Conservation (phyloP, 805 yeast genomes). For the Teunomyces pallodes region DNA sequence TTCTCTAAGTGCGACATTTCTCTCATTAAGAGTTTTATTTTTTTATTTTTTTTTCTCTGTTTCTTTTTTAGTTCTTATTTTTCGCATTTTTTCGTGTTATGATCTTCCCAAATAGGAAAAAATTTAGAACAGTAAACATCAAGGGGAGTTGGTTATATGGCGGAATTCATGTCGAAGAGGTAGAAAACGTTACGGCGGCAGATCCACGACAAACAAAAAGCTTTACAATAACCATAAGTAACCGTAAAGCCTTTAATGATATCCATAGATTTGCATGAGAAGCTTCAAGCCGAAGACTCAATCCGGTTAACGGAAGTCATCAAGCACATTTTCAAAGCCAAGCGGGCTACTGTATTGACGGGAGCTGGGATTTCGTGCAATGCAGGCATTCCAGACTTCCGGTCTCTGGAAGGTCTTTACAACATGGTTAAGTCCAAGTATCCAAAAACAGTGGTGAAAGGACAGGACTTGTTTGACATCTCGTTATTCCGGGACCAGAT, state of each 20-base stretch:
- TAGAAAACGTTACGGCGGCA: background rate
- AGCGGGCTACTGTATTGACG: conserved; percentile 66
- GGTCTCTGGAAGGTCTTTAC: conserved; percentile 82
- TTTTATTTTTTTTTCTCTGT: background rate
- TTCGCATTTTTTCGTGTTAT: background rate
- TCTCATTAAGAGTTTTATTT: background rate
- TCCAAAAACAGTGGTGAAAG: conserved; percentile 65
- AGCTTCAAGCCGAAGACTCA: conserved; percentile 10
- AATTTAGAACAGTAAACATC: conserved; percentile 6
- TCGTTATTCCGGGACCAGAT: conserved; percentile 69
- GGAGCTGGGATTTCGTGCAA: conserved; percentile 98
- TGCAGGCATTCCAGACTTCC: conserved; percentile 96
- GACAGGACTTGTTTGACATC: conserved; percentile 89
- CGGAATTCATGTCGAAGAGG: background rate
- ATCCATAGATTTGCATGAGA: conserved; percentile 9
- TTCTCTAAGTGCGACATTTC: background rate
- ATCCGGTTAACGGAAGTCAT: conserved; percentile 39
- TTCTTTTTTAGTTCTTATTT: background rate
- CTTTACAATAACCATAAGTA: background rate
- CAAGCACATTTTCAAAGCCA: conserved; percentile 48
- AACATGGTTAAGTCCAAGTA: conserved; percentile 62
- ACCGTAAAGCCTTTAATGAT: conserved; percentile 6
- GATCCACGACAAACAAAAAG: background rate
- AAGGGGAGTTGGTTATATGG: conserved; percentile 1
- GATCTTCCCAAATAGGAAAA: conserved; percentile 9